Evolutionary conservation across 257 asterid species (phyloP).

Genomic region (Gynochthodes officinalis): DNA sequence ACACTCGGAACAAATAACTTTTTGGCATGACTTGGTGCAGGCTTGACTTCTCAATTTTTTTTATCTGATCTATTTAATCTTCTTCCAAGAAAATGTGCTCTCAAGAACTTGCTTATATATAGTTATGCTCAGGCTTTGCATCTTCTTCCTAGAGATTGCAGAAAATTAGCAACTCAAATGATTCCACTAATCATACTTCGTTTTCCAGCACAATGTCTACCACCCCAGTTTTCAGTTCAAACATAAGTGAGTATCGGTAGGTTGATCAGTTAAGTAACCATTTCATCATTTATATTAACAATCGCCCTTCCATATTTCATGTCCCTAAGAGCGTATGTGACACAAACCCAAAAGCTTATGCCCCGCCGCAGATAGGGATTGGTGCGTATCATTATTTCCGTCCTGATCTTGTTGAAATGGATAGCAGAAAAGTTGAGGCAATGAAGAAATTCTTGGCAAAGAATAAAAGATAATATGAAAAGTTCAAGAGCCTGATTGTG

Average conservation of each 20-base stretch:
- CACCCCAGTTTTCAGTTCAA: neutral
- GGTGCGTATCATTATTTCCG: conserved; percentile 45
- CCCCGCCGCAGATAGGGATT: conserved; percentile 30
- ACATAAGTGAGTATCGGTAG: conserved; percentile 1
- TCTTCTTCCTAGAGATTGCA: too few species aligned
- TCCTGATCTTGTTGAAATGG: conserved; percentile 28
- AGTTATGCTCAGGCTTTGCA: too few species aligned
- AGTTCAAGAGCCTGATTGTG: neutral
- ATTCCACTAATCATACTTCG: neutral
- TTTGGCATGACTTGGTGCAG: too few species aligned
- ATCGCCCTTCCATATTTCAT: conserved; percentile 15
- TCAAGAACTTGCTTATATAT: too few species aligned
- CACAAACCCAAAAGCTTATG: conserved; percentile 33
- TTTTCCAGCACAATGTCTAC: neutral
- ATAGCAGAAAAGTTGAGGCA: conserved; percentile 29
- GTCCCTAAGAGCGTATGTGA: conserved; percentile 22
- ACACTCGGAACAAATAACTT: too few species aligned
- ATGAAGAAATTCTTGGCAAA: conserved; percentile 12
- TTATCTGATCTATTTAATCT: too few species aligned
- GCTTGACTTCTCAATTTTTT: too few species aligned
- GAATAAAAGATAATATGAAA: neutral
- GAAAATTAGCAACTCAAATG: too few species aligned
- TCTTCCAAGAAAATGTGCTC: too few species aligned
- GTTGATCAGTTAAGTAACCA: neutral
- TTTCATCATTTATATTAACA: neutral